Evolutionary conservation across 345 rosid genomes (phyloP).

Genomic region (Zanthoxylum bungeanum): DNA sequence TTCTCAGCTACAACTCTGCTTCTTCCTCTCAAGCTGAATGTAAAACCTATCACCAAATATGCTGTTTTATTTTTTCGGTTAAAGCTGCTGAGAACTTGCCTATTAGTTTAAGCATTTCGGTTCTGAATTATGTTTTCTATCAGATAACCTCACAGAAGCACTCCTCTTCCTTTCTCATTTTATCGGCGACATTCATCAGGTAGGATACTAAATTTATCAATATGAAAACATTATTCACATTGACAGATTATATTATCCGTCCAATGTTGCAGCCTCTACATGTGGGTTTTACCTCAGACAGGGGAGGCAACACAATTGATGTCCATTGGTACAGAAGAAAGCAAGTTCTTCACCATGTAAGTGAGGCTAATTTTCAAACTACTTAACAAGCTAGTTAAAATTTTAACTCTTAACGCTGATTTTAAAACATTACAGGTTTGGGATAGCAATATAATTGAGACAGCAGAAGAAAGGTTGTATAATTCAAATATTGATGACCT

Average conservation of each 20-base stretch:
- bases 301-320: conserved; percentile 73
- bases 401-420: not conserved
- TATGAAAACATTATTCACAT: no score
- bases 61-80: no score
- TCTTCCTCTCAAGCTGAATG: conserved; percentile 47
- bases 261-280: conserved; percentile 63
- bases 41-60: conserved; percentile 10
- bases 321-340: conserved; percentile 85
- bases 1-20: conserved; percentile 48
- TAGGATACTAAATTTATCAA: conserved; percentile 16
- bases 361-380: conserved; percentile 32
- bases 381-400: not conserved
- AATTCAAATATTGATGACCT: conserved; percentile 44
- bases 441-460: conserved; percentile 70
- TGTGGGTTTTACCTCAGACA: conserved; percentile 70
- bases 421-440: conserved; percentile 52
- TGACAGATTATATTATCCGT: no score
- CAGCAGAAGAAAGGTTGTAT: conserved; percentile 57
- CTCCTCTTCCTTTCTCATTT: conserved; percentile 85
- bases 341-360: conserved; percentile 79
- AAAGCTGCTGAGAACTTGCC: no score
- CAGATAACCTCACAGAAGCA: conserved; percentile 94
- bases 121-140: not conserved
- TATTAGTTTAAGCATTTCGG: no score
- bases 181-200: conserved; percentile 93